phyloP scores from a whole-genome alignment of 441 rosid species.

The Aleurites moluccanus region DNA sequence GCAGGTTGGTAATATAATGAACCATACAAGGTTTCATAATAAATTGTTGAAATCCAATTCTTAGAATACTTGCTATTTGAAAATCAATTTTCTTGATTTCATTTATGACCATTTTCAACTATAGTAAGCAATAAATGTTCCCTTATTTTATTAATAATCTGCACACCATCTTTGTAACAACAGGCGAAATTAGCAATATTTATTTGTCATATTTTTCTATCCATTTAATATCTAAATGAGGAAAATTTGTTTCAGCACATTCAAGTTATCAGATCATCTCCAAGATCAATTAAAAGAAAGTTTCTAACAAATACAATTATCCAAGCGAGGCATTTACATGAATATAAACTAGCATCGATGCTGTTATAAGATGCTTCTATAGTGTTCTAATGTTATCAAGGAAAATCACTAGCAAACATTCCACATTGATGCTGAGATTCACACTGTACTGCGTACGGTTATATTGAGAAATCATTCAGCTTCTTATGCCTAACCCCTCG shows the following conservation, averaged over 20 bases:
- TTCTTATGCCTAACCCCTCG: background rate
- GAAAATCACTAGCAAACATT: background rate
- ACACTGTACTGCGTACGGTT: background rate
- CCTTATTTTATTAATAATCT: background rate
- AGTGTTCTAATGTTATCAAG: background rate
- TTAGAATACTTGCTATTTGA: background rate
- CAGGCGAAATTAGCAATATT: background rate
- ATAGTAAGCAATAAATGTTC: background rate
- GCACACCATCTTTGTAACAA: background rate
- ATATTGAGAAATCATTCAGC: background rate
- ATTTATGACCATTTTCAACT: background rate
- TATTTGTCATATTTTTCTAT: background rate
- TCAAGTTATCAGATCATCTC: background rate
- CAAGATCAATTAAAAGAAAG: background rate
- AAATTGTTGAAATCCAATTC: slow-evolving; percentile 2
- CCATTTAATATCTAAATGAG: background rate
- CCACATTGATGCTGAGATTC: background rate
- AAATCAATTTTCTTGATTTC: background rate
- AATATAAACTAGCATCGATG: background rate
- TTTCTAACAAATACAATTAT: background rate
- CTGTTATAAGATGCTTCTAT: background rate
- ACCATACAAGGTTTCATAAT: background rate
- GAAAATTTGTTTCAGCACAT: background rate
- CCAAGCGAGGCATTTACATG: background rate
- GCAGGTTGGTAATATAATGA: background rate